These are phyloP conservation scores for Xylariaceae sp. DNA, from an alignment of 2,329 filamentous ascomycete species.

Conservation along the genomic window DNA sequence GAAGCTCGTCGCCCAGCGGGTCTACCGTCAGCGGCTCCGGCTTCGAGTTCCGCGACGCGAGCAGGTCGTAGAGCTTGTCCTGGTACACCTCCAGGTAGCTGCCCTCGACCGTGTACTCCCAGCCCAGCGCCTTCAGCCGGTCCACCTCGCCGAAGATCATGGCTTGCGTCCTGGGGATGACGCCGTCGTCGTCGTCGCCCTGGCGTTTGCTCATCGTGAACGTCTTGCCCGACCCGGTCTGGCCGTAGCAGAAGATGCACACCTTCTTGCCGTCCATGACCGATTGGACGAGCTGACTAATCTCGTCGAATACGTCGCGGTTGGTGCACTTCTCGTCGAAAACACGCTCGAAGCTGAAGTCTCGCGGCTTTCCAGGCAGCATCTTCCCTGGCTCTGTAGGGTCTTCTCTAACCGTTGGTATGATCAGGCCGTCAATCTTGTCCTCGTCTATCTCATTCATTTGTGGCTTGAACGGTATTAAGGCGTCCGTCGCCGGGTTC, in stretches of 20 bases:
- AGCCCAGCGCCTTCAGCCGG: constrained; percentile 81
- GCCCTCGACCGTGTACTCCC: constrained; percentile 90
- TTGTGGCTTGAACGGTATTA: constrained; percentile 73
- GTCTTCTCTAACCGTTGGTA: constrained; percentile 77
- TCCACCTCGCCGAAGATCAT: constrained; percentile 91
- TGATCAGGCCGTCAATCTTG: constrained; percentile 79
- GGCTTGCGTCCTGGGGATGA: constrained; percentile 88
- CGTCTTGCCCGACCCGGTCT: constrained; percentile 95
- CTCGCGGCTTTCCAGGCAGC: constrained; percentile 70
- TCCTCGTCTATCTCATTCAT: constrained; percentile 56
- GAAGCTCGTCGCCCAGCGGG: constrained; percentile 27
- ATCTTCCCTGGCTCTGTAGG: constrained; percentile 59
- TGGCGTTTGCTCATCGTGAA: constrained; percentile 65
- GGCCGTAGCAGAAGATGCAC: constrained; percentile 97
- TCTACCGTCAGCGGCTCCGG: constrained; percentile 54
- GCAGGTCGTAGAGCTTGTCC: constrained; percentile 87
- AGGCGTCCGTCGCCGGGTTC: constrained; percentile 51
- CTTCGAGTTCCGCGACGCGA: constrained; percentile 60
- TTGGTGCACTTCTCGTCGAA: constrained; percentile 77
- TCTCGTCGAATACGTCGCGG: constrained; percentile 86
- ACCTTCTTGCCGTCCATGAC: constrained; percentile 97
- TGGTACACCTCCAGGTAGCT: constrained; percentile 98
- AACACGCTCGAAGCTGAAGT: constrained; percentile 89
- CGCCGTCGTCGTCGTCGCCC: constrained; percentile 70
- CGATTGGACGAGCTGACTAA: constrained; percentile 92